Evolutionary conservation across 1,284 basidiomycete genomes (phyloP).

Genomic region (Trichosporon sp.): DNA sequence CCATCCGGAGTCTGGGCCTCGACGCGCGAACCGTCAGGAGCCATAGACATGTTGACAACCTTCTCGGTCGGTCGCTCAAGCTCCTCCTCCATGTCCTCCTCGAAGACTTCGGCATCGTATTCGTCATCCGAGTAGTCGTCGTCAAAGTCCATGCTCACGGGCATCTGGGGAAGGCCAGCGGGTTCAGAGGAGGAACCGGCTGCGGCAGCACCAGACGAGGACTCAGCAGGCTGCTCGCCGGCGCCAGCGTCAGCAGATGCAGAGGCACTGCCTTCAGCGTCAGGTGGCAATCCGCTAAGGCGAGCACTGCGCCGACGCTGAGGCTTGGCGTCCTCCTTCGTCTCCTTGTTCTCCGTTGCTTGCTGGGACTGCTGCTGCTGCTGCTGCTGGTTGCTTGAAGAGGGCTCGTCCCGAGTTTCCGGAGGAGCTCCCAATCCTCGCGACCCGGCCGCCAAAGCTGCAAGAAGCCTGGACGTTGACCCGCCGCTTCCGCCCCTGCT

Average conservation of each 20-base stretch:
- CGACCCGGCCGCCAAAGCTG: conserved; percentile 46
- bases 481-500: conserved; percentile 19
- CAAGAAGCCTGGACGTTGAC: conserved; percentile 56
- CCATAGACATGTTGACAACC: conserved; percentile 77
- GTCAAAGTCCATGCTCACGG: conserved; percentile 44
- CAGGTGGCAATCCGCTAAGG: conserved; percentile 60
- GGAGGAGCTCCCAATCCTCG: conserved; percentile 19
- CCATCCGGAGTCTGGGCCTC: conserved; percentile 96
- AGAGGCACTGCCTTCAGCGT: conserved; percentile 24
- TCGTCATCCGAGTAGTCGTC: conserved; percentile 71
- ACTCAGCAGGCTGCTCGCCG: not conserved
- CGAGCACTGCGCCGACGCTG: conserved; percentile 71
- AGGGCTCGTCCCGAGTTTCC: not conserved
- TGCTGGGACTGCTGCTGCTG: not conserved
- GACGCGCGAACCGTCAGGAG: conserved; percentile 82
- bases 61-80: conserved; percentile 59
- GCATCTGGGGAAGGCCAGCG: conserved; percentile 31
- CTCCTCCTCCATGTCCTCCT: conserved; percentile 61
- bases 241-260: not conserved
- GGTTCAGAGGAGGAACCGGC: conserved; percentile 14
- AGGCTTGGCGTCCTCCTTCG: conserved; percentile 21
- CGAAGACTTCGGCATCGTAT: conserved; percentile 52
- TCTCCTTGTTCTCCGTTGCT: conserved; percentile 6
- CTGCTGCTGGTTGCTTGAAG: conserved; percentile 1
- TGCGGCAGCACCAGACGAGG: conserved; percentile 2